Evolutionary conservation across 164 flowering plant species (phyloP), one percentile per base, ranked within the genome.

Genomic region (Tetracentron sinense): DNA sequence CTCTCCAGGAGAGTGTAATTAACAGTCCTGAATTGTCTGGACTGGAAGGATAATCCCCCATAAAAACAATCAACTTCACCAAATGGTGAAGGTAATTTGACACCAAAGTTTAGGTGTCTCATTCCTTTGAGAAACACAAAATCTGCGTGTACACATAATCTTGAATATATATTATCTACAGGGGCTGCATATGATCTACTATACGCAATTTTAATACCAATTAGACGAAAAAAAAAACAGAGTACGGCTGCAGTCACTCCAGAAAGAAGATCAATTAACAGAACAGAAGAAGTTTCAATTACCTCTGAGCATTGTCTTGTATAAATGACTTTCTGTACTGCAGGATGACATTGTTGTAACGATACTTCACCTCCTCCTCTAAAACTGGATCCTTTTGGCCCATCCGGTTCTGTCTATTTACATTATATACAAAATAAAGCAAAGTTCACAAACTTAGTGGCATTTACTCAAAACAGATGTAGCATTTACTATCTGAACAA

Each of bases 271-370:
- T n/a, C 31, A 20, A 31, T 23, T 22, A 29, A 31, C 23, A 56
- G 21, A 64, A 59, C 14, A n/a, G 20, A 53, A 21, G 2, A 23
- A n/a, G 38, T 14, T 58, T 30, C 31, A 67, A 38, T 48, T 70
- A 95, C 99, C 99, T 88, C 77, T 89, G 99, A 42, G 93, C 84
- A 74, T 92, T 88, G 60, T 95, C 99, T 73, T 83, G 99, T 60
- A 89, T 85, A 74, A 83, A 90, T 35, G 99, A 87, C 74, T 86
- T 95, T 65, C 88, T 84, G 74, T 95, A 95, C 58, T 92, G 96
- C 73, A 77, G 29, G 73, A 92, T 95, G 59, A 90, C 92, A 72
- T 76, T 81, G 63, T 78, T 84, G 78, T 95, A 95, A 1, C 97
- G 90, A 62, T 85, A 89, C 70, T 74, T 88, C 67, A 92, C 92